These are phyloP conservation scores for Gonapodya sp. DNA, from an alignment of 192 early-diverging fungal genomes.

Conservation along the genomic window DNA sequence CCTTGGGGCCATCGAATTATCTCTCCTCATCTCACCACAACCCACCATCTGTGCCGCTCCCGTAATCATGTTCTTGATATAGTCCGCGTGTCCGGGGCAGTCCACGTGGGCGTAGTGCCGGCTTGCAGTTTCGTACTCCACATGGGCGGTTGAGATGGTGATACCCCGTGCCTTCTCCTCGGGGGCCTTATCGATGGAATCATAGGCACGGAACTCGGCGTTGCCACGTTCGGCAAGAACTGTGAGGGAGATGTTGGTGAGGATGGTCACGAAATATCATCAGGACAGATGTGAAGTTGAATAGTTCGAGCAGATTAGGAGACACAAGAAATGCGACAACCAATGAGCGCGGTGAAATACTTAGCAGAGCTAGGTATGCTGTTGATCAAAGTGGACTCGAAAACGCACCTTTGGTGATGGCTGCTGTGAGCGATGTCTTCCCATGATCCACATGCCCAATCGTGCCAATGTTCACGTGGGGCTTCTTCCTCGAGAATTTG, in stretches of 20 bases:
- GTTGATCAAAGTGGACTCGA: no score
- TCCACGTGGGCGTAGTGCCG: slow-evolving; percentile 96
- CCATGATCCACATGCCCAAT: slow-evolving; percentile 99
- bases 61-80: slow-evolving; percentile 99
- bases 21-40: no score
- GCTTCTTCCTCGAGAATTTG: slow-evolving; percentile 71
- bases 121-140: slow-evolving; percentile 85
- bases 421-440: slow-evolving; percentile 96
- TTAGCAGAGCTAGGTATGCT: no score
- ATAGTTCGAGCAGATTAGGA: neutral
- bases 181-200: slow-evolving; percentile 95
- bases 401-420: slow-evolving; percentile 75
- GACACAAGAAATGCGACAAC: slow-evolving; percentile 14
- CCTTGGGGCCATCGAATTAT: no score
- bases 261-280: slow-evolving; percentile 7
- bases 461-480: slow-evolving; percentile 97
- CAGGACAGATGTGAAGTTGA: no score
- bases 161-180: slow-evolving; percentile 98
- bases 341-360: neutral
- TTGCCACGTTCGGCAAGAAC: slow-evolving; percentile 69
- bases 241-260: slow-evolving; percentile 16
- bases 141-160: slow-evolving; percentile 93
- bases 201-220: slow-evolving; percentile 90
- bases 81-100: slow-evolving; percentile 98
- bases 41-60: slow-evolving; percentile 85